phyloP scores from a whole-genome alignment of 768 basidiomycete genomes.

The Agaricus blazei region DNA sequence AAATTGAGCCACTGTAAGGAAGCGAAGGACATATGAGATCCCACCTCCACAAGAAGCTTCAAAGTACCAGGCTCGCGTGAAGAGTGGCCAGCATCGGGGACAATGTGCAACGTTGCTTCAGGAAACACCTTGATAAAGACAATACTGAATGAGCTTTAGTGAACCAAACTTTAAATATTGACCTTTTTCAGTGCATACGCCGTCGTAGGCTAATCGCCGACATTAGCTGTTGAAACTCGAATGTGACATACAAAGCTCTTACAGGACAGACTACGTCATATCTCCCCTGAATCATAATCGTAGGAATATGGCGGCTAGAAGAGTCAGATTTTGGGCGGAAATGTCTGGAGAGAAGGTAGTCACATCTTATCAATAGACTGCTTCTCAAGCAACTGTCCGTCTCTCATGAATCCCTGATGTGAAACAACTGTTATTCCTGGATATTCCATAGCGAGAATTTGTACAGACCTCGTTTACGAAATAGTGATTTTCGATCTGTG shows the following conservation, averaged over 20 bases:
- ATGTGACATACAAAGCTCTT: conserved; percentile 15
- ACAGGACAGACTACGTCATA: conserved; percentile 90
- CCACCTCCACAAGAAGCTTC: conserved; percentile 66
- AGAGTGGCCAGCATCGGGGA: conserved; percentile 87
- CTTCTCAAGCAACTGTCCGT: conserved; percentile 79
- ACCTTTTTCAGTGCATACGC: conserved; percentile 78
- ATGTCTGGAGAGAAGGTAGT: neutral
- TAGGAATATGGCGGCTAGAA: conserved; percentile 80
- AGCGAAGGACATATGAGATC: conserved; percentile 7
- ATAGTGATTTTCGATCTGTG: conserved; percentile 90
- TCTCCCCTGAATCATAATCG: conserved; percentile 76
- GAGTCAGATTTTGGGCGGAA: neutral
- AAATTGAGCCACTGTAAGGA: neutral
- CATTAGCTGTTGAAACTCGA: neutral
- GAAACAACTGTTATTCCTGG: neutral
- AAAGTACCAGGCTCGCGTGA: conserved; percentile 68
- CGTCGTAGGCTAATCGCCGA: conserved; percentile 54
- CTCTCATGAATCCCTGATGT: conserved; percentile 74
- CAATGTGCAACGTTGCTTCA: conserved; percentile 67
- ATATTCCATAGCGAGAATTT: neutral
- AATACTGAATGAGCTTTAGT: neutral
- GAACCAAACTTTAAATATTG: neutral
- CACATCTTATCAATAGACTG: conserved; percentile 89
- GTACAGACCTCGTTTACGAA: conserved; percentile 69
- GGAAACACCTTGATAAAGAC: conserved; percentile 55